Base-by-base conservation (phyloP, 441 rosid species). In the Brassica hybrid region DNA sequence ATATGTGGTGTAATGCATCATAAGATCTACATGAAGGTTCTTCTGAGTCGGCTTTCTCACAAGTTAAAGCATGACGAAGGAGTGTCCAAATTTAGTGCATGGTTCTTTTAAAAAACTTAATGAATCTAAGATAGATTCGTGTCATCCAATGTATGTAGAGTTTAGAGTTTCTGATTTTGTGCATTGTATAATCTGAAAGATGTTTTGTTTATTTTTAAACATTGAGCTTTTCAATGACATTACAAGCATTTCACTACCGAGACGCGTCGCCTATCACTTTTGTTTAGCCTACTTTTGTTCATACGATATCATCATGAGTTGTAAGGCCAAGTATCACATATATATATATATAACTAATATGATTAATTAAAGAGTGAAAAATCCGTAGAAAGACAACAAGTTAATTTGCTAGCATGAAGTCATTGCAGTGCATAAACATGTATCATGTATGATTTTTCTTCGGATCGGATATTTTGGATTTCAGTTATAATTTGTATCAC, bases 21-120 rank as follows among this genome's bases (percentile, higher is more conserved):
- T 60, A n/a, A 45, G 71, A 84, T 69, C 80, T 86, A 48, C 91
- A 80, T 3, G 85, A 84, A 56, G 91, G 86, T 76, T 81, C 85
- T 32, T 86, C 79, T 65, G 84, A 82, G 82, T 73, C 17, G 4
- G 62, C 68, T 73, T 52, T 23, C 23, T 45, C 23, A 50, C 69
- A 67, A 58, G 61, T 34, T 45, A 7, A 56, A 67, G 54, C 18
- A 10, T 69, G 57, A 63, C 67, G 7, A 8, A 66, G 14, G 58
- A 59, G 48, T 65, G 56, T 52, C 58, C 58, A 21, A 52, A 36
- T 43, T 74, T 62, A 74, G 60, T 52, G 13, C 13, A 72, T 54
- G 36, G 14, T 16, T 21, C 12, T 8, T 65, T 64, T 30, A 0
- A 0, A 30, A 30, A 30, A 30, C 34, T 30, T 30, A 30, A 0